Percentiles rank a stretch among this genome's conserved stretches.
Conservation (phyloP, 2,329 filamentous ascomycete species). For the Phyllosticta citriasiana region DNA sequence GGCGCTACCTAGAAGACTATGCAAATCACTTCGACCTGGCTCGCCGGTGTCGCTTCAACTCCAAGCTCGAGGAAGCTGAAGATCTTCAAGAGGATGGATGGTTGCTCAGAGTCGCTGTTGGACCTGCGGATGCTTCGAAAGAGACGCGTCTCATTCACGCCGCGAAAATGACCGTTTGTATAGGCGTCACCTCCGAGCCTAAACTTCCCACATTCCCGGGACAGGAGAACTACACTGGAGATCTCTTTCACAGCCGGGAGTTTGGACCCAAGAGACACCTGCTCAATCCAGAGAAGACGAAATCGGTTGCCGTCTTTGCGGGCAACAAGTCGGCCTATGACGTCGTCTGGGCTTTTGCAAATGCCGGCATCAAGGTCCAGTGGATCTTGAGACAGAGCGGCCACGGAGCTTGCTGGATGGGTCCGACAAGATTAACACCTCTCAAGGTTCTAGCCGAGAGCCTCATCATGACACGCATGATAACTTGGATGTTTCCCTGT, state of each 20-base stretch:
- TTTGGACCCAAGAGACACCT: slow-evolving; percentile 27
- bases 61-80: slow-evolving; percentile 40
- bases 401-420: slow-evolving; percentile 50
- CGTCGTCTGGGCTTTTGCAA: slow-evolving; percentile 44
- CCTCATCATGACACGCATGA: slow-evolving; percentile 53
- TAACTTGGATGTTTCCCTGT: slow-evolving; percentile 68
- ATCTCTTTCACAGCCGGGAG: slow-evolving; percentile 48
- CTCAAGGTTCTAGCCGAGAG: slow-evolving; percentile 59
- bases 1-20: slow-evolving; percentile 44
- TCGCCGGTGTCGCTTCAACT: slow-evolving; percentile 40
- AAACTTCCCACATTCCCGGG: slow-evolving; percentile 44
- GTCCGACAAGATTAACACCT: slow-evolving; percentile 52
- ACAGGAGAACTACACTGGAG: slow-evolving; percentile 39
- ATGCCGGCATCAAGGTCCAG: slow-evolving; percentile 34
- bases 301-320: slow-evolving; percentile 45
- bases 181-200: slow-evolving; percentile 50
- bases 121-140: neutral
- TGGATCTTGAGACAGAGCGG: slow-evolving; percentile 48
- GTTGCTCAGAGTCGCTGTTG: slow-evolving; percentile 12
- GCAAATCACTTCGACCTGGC: slow-evolving; percentile 41
- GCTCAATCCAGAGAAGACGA: neutral
- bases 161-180: slow-evolving; percentile 50
- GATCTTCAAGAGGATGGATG: slow-evolving; percentile 28
- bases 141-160: slow-evolving; percentile 17
- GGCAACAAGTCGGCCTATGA: slow-evolving; percentile 56